Base-by-base conservation (phyloP, 495 filamentous ascomycete species). In the Ramalina peruviana region DNA sequence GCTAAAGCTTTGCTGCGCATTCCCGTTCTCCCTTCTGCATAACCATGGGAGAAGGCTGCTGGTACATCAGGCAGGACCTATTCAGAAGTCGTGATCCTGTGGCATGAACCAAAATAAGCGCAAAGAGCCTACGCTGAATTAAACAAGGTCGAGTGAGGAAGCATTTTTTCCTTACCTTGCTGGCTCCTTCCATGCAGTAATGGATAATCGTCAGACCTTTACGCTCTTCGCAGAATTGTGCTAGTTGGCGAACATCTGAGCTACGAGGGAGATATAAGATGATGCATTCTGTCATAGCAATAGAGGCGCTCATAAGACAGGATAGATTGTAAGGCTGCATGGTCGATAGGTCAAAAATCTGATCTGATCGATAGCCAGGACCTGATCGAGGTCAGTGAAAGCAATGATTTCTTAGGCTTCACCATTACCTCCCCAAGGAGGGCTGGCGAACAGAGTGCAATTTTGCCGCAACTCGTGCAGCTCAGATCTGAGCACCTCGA, bases 161-260 rank as follows among this genome's bases (percentile, higher is more conserved):
- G 21, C 40, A n/a, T 41, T 9, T 10, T 10, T 6, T 23, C 40
- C 9, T 21, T 51, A 70, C 85, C 67, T 96, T 98, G 63, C 92
- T 95, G 3, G 85, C 83, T 9, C 87, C 86, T 49, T 85, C 72
- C 66, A 92, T 82, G 62, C 88, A 95, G 61, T 98, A 98, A 66
- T 98, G 92, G 43, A 86, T 76, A 23, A 88, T 81, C 17, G 83
- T 76, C 7, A 86, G 65, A 60, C 76, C 77, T 39, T 66, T 52
- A 15, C 63, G 72, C 10, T 69, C 62, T 43, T 76, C 71, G 2
- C 72, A 75, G 46, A 81, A 63, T 54, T 68, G 69, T 3, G 86
- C 87, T 36, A 98, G 67, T 60, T 98, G 93, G 21, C 80, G 74
- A 17, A 97, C 54, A 65, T 98, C 80, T 42, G 86, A 92, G 2